Evolutionary conservation across 805 yeast genomes (phyloP), one percentile per base, ranked within the genome.

Genomic region (Phaffomyces opuntiae): DNA sequence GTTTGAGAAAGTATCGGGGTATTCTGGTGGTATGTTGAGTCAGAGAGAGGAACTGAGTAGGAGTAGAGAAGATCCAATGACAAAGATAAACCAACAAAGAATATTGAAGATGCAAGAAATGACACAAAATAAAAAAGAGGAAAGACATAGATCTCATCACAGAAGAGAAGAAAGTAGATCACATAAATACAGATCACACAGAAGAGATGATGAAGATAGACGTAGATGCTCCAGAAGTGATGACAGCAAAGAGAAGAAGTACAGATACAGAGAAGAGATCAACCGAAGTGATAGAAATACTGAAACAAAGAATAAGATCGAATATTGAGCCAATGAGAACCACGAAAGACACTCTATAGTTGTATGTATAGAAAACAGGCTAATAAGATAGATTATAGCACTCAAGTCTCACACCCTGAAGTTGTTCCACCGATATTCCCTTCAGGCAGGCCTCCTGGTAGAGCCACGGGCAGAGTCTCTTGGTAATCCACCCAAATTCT

Each of bases 41-140:
- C 51, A 55, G 17, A 50, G 45, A 33, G 64, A 50, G 39, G 51
- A 52, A 39, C 42, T 47, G 42, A 46, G 39, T 24, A 53, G 61
- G 35, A 57, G 58, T 25, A 57, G 64, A 43, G 66, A 75, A 37
- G 85, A 80, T 53, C 85, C 85, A 1, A 65, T 80, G 65, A 53
- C 68, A 37, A 66, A 62, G 46, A 70, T 77, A 9, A 65, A 66
- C 34, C 47, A 49, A 34, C 57, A 56, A 36, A 54, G 55, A 34
- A 31, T 53, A 43, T 54, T 45, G 43, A 59, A 45, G 34, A 33
- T 54, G 27, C 50, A 49, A 36, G 44, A 44, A 26, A 8, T 37
- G 12, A 24, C 32, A 3, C 7, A 13, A 16, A 31, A 39, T 39
- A 39, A 35, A 21, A 32, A 26, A 16, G 25, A n/a, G 26, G 43